Evolutionary conservation across 176 grass and related monocot species (phyloP), one percentile per base, ranked within the genome.

Genomic region (Carex scoparia): DNA sequence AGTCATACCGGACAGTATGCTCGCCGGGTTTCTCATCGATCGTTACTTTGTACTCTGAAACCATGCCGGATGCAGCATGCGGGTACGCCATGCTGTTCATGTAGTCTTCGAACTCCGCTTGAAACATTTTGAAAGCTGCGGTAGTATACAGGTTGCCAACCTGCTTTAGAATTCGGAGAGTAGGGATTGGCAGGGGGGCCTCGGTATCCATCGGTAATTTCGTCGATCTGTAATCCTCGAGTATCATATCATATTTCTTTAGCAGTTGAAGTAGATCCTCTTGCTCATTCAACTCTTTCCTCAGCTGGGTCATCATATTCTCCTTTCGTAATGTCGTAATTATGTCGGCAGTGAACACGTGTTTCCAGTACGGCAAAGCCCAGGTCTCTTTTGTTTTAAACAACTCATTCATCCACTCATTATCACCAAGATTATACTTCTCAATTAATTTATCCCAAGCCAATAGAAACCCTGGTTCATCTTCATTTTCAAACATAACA

Each of bases 81-180:
- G 88, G 89, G 82, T 92, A 94, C 48, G 89, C 88, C 92, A 91
- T 77, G 86, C 91, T 94, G 81, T 97, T 91, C 94, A 97, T 94
- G 69, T 93, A 94, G 85, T 90, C 85, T 79, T 97, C 94, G 86
- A 97, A 97, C 83, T 97, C 92, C 60, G 73, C 15, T 86, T 94
- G 90, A 85, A 97, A 97, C 67, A 85, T 84, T 86, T 88, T 97
- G 85, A 92, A 97, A 83, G 89, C 92, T 62, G 93, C 87, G 65
- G 94, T 92, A 44, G 90, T 94, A 64, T 94, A 97, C 38, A 88
- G 87, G 89, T 90, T 94, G 88, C 88, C 89, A 10, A 86, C 89
- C 81, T 97, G 92, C 78, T 87, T 94, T 66, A 97, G 84, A 88
- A 97, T 92, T 86, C 90, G 68, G 60, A 89, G 87, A 54, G 87